These are phyloP conservation scores for Dactylella cylindrospora DNA, from an alignment of 2,329 filamentous ascomycete species.

Conservation along the genomic window DNA sequence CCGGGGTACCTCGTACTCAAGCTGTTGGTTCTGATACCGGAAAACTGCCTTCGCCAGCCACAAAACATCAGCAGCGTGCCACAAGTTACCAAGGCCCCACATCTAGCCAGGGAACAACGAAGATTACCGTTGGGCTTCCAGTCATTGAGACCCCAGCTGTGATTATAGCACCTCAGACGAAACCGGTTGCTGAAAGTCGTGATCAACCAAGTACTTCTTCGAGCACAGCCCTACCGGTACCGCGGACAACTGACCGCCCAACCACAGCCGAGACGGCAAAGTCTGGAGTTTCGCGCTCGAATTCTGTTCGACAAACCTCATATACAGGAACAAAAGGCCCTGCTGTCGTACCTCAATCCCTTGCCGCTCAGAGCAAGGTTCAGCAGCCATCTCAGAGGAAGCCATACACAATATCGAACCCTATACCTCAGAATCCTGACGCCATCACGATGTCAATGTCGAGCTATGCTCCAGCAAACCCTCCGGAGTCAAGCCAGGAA, in stretches of 20 bases:
- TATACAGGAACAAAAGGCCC: conserved; percentile 30
- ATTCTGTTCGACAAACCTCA: conserved; percentile 37
- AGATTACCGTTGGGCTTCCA: conserved; percentile 33
- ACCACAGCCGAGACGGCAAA: conserved; percentile 31
- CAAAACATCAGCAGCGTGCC: conserved; percentile 39
- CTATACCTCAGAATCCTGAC: conserved; percentile 61
- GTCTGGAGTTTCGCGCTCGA: conserved; percentile 33
- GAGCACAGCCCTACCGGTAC: conserved; percentile 22
- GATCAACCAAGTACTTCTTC: conserved; percentile 18
- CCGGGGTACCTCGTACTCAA: conserved; percentile 34
- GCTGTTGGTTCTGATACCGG: conserved; percentile 41
- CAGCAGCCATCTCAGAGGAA: conserved; percentile 72
- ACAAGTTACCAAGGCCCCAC: conserved; percentile 37
- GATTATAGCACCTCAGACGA: conserved; percentile 10
- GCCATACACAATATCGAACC: conserved; percentile 71
- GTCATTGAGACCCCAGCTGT: conserved; percentile 29
- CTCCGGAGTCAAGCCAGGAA: conserved; percentile 54
- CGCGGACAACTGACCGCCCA: conserved; percentile 23
- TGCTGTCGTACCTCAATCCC: conserved; percentile 11
- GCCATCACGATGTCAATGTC: conserved; percentile 62
- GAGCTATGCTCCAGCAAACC: conserved; percentile 59
- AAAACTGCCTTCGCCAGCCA: conserved; percentile 31
- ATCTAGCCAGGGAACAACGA: conserved; percentile 18
- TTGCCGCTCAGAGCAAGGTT: conserved; percentile 74
- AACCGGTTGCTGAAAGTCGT: conserved; percentile 12